phyloP scores from a whole-genome alignment of 2,329 filamentous ascomycete species.

The Tolypocladium guangdongense region DNA sequence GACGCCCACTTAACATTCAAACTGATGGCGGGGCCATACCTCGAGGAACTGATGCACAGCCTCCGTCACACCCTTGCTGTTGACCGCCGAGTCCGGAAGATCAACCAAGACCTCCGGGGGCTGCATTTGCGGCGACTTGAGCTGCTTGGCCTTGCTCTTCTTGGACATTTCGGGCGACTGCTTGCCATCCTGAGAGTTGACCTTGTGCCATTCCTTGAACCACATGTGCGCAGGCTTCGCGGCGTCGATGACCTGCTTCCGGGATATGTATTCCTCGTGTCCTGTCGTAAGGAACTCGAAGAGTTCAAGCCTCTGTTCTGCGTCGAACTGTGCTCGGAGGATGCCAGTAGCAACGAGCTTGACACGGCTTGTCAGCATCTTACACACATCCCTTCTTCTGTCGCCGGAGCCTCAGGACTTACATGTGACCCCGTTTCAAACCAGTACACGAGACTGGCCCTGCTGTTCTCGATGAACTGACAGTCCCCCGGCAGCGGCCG shows the following conservation, averaged over 20 bases:
- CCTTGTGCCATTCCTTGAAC: conserved; percentile 53
- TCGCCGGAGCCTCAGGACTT: conserved; percentile 21
- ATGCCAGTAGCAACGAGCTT: conserved; percentile 69
- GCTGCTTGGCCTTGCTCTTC: conserved; percentile 46
- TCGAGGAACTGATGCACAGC: conserved; percentile 55
- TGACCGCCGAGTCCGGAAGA: conserved; percentile 48
- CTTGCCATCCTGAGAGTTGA: conserved; percentile 47
- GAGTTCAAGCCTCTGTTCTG: conserved; percentile 68
- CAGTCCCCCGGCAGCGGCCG: conserved; percentile 49
- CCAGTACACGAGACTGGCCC: conserved; percentile 78
- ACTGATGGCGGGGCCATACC: conserved; percentile 25
- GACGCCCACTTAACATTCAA: conserved; percentile 5
- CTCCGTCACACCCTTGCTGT: conserved; percentile 48
- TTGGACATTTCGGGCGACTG: conserved; percentile 57
- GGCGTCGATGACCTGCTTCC: conserved; percentile 50
- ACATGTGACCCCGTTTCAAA: conserved; percentile 77
- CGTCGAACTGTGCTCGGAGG: conserved; percentile 69
- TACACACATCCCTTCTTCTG: background rate
- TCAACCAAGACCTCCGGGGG: conserved; percentile 47
- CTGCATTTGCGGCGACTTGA: conserved; percentile 48
- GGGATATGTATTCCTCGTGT: conserved; percentile 77
- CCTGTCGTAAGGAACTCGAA: conserved; percentile 68
- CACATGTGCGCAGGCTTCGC: conserved; percentile 52
- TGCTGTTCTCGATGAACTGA: conserved; percentile 64
- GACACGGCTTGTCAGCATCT: conserved; percentile 14